Evolutionary conservation across 2,329 filamentous ascomycete genomes (phyloP), one percentile per base, ranked within the genome.

Genomic region (Ramularia endophylla): DNA sequence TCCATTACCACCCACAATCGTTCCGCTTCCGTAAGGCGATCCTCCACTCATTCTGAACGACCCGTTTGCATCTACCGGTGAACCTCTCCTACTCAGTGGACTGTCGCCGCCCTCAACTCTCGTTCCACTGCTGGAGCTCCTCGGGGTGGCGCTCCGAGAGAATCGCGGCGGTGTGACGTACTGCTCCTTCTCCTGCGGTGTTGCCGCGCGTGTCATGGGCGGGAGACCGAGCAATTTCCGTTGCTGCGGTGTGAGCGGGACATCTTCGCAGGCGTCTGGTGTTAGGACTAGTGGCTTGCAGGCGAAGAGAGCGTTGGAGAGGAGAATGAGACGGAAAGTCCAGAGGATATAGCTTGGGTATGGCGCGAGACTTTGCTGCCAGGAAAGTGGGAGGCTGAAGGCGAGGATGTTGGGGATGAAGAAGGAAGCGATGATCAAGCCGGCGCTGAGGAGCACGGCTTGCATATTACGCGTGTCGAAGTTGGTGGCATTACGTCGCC

Each of bases 81-180:
- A 51, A n/a, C 72, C 75, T 31, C 69, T 66, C 29, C 71, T 74
- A 5, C 78, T 78, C 27, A 79, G 57, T 2, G 80, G 78, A 2
- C 81, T 82, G 53, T 70, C 72, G 13, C 67, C 65, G 7, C 59
- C 57, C 13, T 56, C 47, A 3, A 47, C 55, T 15, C 54, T 51
- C n/a, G 58, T 20, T 29, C 55, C 51, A 29, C 75, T 78, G 48
- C 42, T 54, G 46, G 75, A 80, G 20, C 73, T 75, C 3, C 80
- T 73, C 2, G 83, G 86, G 8, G 66, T 84, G 18, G 82, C 77
- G 9, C 85, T 90, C 44, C 87, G 76, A 27, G 83, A 79, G 67
- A 94, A 95, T 56, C 87, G 80, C 2, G 90, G 90, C 3, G 90
- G 90, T 1, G 90, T 95, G 55, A 83, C 80, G 65, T 86, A 94